Evolutionary conservation across 2,329 filamentous ascomycete genomes (phyloP), one percentile per base, ranked within the genome.

Genomic region (Ophiostoma sp.): DNA sequence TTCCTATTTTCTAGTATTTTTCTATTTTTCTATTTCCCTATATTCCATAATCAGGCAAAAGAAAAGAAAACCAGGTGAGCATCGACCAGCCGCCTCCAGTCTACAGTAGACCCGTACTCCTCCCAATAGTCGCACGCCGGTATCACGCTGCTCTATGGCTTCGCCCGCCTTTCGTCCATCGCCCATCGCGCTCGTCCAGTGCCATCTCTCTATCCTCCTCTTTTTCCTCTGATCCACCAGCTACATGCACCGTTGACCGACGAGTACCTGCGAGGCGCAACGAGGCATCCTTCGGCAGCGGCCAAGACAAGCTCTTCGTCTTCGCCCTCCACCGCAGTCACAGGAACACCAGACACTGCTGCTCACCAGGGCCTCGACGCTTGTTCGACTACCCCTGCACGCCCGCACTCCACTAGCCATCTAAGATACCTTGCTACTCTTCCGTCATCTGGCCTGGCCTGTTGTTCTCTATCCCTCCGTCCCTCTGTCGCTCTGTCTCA

Each of bases 401-500:
- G 27, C 4, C 58, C n/a, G 27, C 27, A 4, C 49, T 55, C 49
- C 58, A 62, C 58, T n/a, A 58, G 52, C 52, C 58, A 62, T 40
- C 58, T 14, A 38, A 38, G 27, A 27, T 62, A 36, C 58, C 38
- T 62, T 41, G 27, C 40, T 62, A 12, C 36, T 41, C 60, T 63
- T 36, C 60, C 60, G 60, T 63, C 60, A 63, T 63, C 60, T 63
- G 60, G 60, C 55, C 55, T 60, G 55, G 55, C 27, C 55, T 60
- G 27, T 36, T 38, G 18, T 38, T 44, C 42, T 44, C 3, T 44
- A 6, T 44, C 12, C 42, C 5, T 44, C 12, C 8, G 42, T 44
- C 42, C 42, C 12, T 44, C 42, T 49, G 47, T 14, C 9, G 12
- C 12, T 16, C 45, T 47, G 12, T 49, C 47, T 6, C 5, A 49